Conservation (phyloP, 2,329 filamentous ascomycete species). For the Microcera coccophila region DNA sequence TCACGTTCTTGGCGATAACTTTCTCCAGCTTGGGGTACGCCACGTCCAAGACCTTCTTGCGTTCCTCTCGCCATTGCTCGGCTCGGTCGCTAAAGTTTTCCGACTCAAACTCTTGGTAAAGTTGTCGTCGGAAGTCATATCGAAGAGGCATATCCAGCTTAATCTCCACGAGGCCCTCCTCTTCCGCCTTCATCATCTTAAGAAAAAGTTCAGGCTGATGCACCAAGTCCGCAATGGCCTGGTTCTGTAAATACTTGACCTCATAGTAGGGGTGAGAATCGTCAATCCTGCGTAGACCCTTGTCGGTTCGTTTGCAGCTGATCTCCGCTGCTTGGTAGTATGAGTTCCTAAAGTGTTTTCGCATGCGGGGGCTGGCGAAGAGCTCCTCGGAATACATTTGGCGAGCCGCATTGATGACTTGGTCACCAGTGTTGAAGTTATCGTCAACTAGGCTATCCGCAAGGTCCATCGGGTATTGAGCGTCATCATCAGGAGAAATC, state of each 20-base stretch:
- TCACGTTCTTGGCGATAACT: conserved; percentile 85
- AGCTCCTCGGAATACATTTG: conserved; percentile 90
- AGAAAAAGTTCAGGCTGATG: conserved; percentile 84
- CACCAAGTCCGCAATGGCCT: conserved; percentile 77
- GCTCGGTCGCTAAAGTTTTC: conserved; percentile 95
- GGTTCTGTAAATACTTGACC: conserved; percentile 91
- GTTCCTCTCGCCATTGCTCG: conserved; percentile 89
- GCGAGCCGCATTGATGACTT: conserved; percentile 75
- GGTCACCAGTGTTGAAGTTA: conserved; percentile 70
- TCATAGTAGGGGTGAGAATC: conserved; percentile 96
- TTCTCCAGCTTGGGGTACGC: conserved; percentile 78
- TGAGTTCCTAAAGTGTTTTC: conserved; percentile 76
- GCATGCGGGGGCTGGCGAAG: conserved; percentile 80
- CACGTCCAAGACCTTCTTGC: conserved; percentile 76
- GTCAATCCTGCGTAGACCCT: conserved; percentile 88
- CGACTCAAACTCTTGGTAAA: conserved; percentile 82
- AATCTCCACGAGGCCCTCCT: conserved; percentile 87
- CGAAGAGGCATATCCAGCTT: conserved; percentile 73
- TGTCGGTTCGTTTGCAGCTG: conserved; percentile 87
- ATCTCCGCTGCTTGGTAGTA: conserved; percentile 83
- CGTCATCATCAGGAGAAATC: conserved; percentile 79
- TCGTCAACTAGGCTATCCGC: conserved; percentile 73
- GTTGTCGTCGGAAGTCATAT: conserved; percentile 68
- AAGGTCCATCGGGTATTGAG: conserved; percentile 75
- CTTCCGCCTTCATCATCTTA: conserved; percentile 96